A percentile compares a stretch with the other conserved stretches of the same genome.
phyloP scores from a whole-genome alignment of 1,284 basidiomycete genomes.

The Cryptococcus sp. region DNA sequence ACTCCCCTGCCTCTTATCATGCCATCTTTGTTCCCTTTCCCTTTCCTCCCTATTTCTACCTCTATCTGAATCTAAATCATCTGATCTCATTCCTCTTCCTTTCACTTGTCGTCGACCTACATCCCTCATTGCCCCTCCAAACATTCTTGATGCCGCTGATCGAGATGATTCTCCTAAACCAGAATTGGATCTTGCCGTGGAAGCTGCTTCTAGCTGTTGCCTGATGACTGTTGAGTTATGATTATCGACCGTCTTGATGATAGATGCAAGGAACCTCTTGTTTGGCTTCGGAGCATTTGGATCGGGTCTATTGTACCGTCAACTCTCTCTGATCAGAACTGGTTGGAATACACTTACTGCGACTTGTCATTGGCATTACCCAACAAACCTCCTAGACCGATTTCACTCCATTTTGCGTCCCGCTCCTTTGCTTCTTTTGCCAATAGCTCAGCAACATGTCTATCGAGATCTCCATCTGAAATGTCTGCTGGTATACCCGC shows the following conservation, averaged over 20 bases:
- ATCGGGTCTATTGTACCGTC: slow-evolving; percentile 39
- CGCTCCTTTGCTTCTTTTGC: slow-evolving; percentile 85
- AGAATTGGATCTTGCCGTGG: slow-evolving; percentile 56
- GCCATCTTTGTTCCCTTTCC: slow-evolving; percentile 6
- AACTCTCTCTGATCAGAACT: too few species aligned
- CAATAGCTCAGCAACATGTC: slow-evolving; percentile 79
- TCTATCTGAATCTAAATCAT: background rate
- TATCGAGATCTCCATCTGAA: slow-evolving; percentile 77
- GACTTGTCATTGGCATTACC: slow-evolving; percentile 20
- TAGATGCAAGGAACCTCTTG: slow-evolving; percentile 81
- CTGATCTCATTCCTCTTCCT: background rate
- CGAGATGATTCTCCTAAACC: slow-evolving; percentile 4
- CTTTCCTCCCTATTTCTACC: slow-evolving; percentile 4
- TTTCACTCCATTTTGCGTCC: slow-evolving; percentile 55
- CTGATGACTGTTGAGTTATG: slow-evolving; percentile 79
- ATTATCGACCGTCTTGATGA: slow-evolving; percentile 84
- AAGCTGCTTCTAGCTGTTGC: slow-evolving; percentile 68
- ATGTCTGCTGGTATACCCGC: slow-evolving; percentile 60
- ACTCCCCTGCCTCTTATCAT: slow-evolving; percentile 38
- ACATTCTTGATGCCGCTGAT: slow-evolving; percentile 24
- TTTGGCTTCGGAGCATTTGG: slow-evolving; percentile 67
- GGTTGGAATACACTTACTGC: too few species aligned
- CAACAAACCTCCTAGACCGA: slow-evolving; percentile 43
- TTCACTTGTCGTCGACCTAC: background rate
- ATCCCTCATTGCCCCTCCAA: slow-evolving; percentile 30